phyloP scores from a whole-genome alignment of 495 filamentous ascomycete genomes.

The Annulohypoxylon stygium region DNA sequence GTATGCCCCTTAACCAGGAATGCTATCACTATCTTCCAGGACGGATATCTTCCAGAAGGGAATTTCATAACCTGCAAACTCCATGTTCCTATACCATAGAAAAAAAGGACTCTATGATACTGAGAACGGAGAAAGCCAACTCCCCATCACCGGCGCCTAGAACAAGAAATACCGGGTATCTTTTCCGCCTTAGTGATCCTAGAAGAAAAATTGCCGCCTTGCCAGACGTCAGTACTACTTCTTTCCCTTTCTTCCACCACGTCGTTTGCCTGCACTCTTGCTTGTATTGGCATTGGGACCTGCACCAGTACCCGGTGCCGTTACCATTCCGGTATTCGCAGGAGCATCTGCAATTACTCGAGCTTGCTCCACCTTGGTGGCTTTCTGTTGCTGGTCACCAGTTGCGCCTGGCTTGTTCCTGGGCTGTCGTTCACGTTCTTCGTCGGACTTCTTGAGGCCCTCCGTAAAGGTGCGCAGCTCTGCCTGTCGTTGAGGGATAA shows the following conservation, averaged over 20 bases:
- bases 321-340: background rate
- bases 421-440: conserved; percentile 38
- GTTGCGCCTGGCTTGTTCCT: conserved; percentile 16
- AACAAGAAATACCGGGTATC: conserved; percentile 9
- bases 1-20: conserved; percentile 14
- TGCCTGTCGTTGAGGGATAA: conserved; percentile 59
- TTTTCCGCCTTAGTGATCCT: background rate
- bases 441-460: conserved; percentile 48
- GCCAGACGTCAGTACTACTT: conserved; percentile 18
- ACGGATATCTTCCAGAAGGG: background rate
- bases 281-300: background rate
- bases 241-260: conserved; percentile 9
- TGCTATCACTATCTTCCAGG: conserved; percentile 31
- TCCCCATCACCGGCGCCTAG: conserved; percentile 3
- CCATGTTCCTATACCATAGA: conserved; percentile 3
- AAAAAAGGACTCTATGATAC: background rate
- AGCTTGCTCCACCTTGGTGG: conserved; percentile 5
- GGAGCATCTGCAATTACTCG: background rate
- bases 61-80: conserved; percentile 3
- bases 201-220: background rate
- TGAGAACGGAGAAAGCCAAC: background rate
- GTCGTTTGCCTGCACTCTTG: background rate
- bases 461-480: conserved; percentile 37
- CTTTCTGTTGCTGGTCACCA: conserved; percentile 11
- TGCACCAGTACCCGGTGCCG: background rate